These are phyloP conservation scores for Scheffersomyces titani DNA, from an alignment of 1,139 yeast species.

Conservation along the genomic window DNA sequence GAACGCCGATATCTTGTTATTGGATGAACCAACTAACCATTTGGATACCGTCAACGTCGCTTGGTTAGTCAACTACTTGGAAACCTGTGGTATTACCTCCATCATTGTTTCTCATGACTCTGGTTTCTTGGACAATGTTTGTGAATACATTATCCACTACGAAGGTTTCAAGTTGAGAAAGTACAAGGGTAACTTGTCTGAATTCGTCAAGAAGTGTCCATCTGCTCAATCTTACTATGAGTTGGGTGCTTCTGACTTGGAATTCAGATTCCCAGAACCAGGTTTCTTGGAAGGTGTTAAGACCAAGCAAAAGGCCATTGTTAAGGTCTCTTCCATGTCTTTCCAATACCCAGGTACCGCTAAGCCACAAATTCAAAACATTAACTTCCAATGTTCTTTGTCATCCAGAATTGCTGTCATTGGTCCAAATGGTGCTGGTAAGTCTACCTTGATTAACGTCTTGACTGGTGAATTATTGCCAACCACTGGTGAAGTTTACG, in stretches of 20 bases:
- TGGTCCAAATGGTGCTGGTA: constrained; percentile 99
- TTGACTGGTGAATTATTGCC: constrained; percentile 99
- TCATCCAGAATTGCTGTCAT: constrained; percentile 99
- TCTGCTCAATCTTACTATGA: constrained; percentile 98
- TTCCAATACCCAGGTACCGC: constrained; percentile 99
- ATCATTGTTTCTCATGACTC: constrained; percentile 99
- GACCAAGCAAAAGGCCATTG: constrained; percentile 99
- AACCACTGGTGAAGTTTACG: constrained; percentile 97
- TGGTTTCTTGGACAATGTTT: constrained; percentile 97
- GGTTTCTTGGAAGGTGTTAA: constrained; percentile 99
- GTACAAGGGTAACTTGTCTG: constrained; percentile 99
- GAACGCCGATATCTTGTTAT: constrained; percentile 96
- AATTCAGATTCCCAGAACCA: constrained; percentile 98
- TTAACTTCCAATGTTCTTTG: constrained; percentile 97
- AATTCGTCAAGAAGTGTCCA: constrained; percentile 98
- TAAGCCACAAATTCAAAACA: constrained; percentile 88
- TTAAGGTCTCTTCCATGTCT: constrained; percentile 92
- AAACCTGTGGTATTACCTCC: constrained; percentile 97
- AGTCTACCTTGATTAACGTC: constrained; percentile 96
- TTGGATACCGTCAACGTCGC: constrained; percentile 99
- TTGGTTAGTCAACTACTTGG: constrained; percentile 98
- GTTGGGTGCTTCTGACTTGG: constrained; percentile 95
- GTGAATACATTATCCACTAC: constrained; percentile 98
- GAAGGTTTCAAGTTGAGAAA: constrained; percentile 99
- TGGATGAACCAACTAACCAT: constrained; percentile 99